phyloP scores from a whole-genome alignment of 768 basidiomycete species.

The Phaeolepiota aurea region DNA sequence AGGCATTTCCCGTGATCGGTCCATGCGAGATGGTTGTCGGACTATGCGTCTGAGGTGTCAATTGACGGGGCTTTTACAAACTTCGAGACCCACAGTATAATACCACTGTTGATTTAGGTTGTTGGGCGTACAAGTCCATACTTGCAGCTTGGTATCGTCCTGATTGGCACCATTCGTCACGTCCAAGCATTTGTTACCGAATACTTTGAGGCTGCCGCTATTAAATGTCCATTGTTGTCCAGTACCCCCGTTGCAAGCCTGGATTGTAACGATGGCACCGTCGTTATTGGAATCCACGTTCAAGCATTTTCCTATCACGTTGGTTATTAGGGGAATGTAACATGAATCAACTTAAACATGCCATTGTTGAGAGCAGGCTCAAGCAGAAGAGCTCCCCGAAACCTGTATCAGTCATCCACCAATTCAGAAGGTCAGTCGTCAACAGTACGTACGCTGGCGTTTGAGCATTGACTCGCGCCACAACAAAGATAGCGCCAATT shows the following conservation, averaged over 20 bases:
- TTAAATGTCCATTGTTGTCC: slow-evolving; percentile 42
- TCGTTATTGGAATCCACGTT: slow-evolving; percentile 41
- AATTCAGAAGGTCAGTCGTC: neutral
- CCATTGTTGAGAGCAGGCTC: slow-evolving; percentile 34
- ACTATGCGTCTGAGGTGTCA: slow-evolving; percentile 5
- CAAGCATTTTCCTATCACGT: slow-evolving; percentile 35
- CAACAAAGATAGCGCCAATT: slow-evolving; percentile 10
- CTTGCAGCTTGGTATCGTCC: slow-evolving; percentile 42
- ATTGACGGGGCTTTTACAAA: neutral
- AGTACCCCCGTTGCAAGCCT: slow-evolving; percentile 33
- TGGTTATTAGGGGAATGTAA: neutral
- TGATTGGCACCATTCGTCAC: slow-evolving; percentile 29
- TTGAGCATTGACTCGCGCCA: slow-evolving; percentile 16
- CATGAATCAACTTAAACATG: slow-evolving; percentile 11
- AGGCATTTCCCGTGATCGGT: slow-evolving; percentile 39
- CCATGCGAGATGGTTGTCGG: slow-evolving; percentile 37
- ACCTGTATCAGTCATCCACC: slow-evolving; percentile 17
- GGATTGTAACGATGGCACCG: slow-evolving; percentile 38
- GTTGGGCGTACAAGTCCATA: slow-evolving; percentile 36
- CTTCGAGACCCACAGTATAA: slow-evolving; percentile 25
- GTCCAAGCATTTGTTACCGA: slow-evolving; percentile 42
- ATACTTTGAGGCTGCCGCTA: slow-evolving; percentile 31
- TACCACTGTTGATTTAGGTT: slow-evolving; percentile 38
- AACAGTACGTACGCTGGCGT: slow-evolving; percentile 16
- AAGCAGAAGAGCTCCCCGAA: slow-evolving; percentile 32